Evolutionary conservation across 768 basidiomycete genomes (phyloP).

Genomic region (Mycena pura): DNA sequence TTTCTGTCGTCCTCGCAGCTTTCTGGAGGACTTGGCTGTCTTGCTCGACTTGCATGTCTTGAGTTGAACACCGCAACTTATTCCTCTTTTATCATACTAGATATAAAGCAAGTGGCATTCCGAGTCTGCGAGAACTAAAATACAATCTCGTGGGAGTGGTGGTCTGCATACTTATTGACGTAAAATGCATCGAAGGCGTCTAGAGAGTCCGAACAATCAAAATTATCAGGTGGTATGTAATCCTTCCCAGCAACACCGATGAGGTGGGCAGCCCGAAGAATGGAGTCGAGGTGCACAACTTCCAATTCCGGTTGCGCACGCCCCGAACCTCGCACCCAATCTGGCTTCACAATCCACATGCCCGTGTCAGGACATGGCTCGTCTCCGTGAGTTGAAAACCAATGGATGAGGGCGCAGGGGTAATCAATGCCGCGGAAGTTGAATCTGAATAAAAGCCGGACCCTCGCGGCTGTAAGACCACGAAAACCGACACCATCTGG

Average conservation of each 20-base stretch:
- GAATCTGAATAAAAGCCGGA: slow-evolving; percentile 33
- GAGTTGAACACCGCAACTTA: too few relatives aligned
- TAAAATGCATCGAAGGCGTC: neutral
- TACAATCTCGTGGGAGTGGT: slow-evolving; percentile 4
- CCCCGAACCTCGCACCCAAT: slow-evolving; percentile 14
- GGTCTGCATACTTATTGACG: slow-evolving; percentile 8
- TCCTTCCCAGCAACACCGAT: neutral
- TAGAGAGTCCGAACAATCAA: slow-evolving; percentile 1
- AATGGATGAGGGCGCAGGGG: slow-evolving; percentile 36
- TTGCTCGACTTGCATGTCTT: neutral
- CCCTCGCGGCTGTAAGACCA: slow-evolving; percentile 33
- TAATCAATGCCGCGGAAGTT: slow-evolving; percentile 18
- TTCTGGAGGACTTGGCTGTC: neutral
- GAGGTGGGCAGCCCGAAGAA: neutral
- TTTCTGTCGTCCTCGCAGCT: neutral
- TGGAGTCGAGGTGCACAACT: slow-evolving; percentile 27
- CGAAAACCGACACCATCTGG: slow-evolving; percentile 15
- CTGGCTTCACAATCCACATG: slow-evolving; percentile 32
- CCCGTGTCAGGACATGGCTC: slow-evolving; percentile 28
- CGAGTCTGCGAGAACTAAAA: neutral
- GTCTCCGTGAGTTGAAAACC: slow-evolving; percentile 26
- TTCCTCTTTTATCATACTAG: too few relatives aligned
- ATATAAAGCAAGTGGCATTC: neutral
- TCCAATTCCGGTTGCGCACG: neutral
- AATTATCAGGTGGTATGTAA: neutral